Evolutionary conservation across 768 basidiomycete species (phyloP).

Genomic region (Boletus reticulatus): DNA sequence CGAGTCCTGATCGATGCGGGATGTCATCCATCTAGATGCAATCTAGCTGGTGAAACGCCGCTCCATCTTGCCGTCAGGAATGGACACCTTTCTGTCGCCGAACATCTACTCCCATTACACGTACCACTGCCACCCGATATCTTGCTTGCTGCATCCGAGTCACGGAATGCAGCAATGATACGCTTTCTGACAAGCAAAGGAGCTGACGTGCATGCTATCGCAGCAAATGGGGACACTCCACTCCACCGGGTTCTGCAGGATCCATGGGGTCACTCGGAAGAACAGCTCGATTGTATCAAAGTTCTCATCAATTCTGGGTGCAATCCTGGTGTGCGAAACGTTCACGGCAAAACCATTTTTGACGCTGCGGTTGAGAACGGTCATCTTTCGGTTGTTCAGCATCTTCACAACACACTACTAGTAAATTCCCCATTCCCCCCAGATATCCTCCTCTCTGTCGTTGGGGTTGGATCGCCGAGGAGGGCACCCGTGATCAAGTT

Average conservation of each 20-base stretch:
- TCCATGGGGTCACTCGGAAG: no score
- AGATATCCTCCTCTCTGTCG: neutral
- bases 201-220: neutral
- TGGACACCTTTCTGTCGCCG: neutral
- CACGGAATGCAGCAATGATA: neutral
- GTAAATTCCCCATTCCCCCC: no score
- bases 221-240: neutral
- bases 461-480: no score
- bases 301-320: neutral
- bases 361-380: neutral
- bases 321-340: neutral
- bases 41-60: neutral
- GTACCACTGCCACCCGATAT: neutral
- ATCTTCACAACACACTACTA: neutral
- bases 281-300: neutral
- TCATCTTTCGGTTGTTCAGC: neutral
- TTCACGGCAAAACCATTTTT: neutral
- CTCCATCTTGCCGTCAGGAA: neutral
- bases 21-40: neutral
- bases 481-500: neutral
- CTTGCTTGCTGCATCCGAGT: neutral
- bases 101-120: neutral
- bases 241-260: neutral
- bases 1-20: slow-evolving; percentile 7
- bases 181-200: neutral